Percentiles rank a stretch among this genome's conserved stretches.
Conservation (phyloP, 495 filamentous ascomycete genomes). For the Usnea hakonensis region DNA sequence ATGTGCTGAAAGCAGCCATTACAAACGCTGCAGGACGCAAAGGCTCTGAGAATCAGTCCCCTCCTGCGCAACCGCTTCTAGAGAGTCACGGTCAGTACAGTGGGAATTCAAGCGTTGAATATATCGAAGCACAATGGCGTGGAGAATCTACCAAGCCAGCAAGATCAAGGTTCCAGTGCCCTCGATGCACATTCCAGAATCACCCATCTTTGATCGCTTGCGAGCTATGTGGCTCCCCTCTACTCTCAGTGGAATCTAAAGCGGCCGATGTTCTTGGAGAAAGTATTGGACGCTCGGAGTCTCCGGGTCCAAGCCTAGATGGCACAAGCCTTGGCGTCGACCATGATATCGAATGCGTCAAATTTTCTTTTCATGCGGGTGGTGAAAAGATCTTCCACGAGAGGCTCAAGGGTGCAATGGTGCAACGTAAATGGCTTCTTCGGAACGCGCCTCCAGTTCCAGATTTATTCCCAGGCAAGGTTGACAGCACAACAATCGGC, state of each 20-base stretch:
- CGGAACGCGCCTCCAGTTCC: slow-evolving; percentile 89
- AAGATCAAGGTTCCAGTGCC: slow-evolving; percentile 52
- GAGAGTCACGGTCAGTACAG: slow-evolving; percentile 15
- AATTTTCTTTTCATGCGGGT: slow-evolving; percentile 82
- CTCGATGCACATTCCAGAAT: slow-evolving; percentile 89
- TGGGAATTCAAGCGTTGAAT: slow-evolving; percentile 12
- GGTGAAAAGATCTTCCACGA: slow-evolving; percentile 89
- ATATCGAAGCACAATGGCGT: not conserved
- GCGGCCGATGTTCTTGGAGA: slow-evolving; percentile 12
- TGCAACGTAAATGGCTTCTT: slow-evolving; percentile 93
- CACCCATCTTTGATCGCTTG: slow-evolving; percentile 79
- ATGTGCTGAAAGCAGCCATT: slow-evolving; percentile 78
- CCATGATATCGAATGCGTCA: slow-evolving; percentile 67
- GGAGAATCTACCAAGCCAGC: slow-evolving; percentile 23
- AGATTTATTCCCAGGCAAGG: slow-evolving; percentile 37
- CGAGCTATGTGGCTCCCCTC: slow-evolving; percentile 81
- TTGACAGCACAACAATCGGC: slow-evolving; percentile 7
- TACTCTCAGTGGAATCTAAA: slow-evolving; percentile 52
- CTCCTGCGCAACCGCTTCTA: slow-evolving; percentile 17
- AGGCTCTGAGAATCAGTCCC: slow-evolving; percentile 22
- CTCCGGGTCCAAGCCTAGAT: slow-evolving; percentile 62
- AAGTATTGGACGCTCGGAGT: slow-evolving; percentile 47
- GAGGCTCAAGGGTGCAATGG: slow-evolving; percentile 73
- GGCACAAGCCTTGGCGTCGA: slow-evolving; percentile 35
- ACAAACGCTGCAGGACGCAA: slow-evolving; percentile 53